phyloP scores from a whole-genome alignment of 768 basidiomycete genomes.

The Collybiopsis confluens region DNA sequence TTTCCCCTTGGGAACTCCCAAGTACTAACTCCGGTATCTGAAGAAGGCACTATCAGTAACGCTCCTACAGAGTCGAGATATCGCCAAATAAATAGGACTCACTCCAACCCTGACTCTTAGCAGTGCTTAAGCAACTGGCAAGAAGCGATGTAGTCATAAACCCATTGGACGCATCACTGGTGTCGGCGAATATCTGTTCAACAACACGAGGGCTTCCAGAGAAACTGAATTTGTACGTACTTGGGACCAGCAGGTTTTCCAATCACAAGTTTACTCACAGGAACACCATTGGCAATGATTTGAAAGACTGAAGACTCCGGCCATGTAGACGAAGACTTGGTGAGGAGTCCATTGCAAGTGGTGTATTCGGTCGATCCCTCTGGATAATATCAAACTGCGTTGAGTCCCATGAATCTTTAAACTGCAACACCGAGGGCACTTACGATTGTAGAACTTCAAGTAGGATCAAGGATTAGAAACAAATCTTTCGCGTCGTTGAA shows the following conservation, averaged over 20 bases:
- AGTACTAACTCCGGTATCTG: slow-evolving; percentile 25
- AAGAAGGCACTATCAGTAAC: neutral
- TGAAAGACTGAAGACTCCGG: slow-evolving; percentile 59
- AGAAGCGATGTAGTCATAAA: slow-evolving; percentile 58
- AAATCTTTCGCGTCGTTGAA: too few relatives aligned
- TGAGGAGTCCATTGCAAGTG: slow-evolving; percentile 56
- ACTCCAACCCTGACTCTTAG: slow-evolving; percentile 64
- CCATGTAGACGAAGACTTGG: slow-evolving; percentile 53
- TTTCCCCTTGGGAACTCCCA: slow-evolving; percentile 37
- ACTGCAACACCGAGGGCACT: too few relatives aligned
- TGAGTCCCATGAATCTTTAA: too few relatives aligned
- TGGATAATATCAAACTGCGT: slow-evolving; percentile 18
- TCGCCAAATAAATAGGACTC: slow-evolving; percentile 21
- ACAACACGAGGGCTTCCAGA: neutral
- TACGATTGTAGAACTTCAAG: slow-evolving; percentile 41
- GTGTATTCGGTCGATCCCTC: slow-evolving; percentile 64
- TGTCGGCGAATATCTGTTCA: neutral
- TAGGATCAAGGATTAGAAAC: slow-evolving; percentile 3
- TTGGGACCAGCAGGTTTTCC: slow-evolving; percentile 58
- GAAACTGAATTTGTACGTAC: neutral
- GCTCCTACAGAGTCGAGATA: neutral
- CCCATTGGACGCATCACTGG: slow-evolving; percentile 51
- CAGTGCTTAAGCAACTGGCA: slow-evolving; percentile 57
- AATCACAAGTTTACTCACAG: slow-evolving; percentile 64
- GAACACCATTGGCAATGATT: slow-evolving; percentile 54